Evolutionary conservation across 495 filamentous ascomycete genomes (phyloP), one percentile per base, ranked within the genome.

Genomic region (Daldinia childiae): DNA sequence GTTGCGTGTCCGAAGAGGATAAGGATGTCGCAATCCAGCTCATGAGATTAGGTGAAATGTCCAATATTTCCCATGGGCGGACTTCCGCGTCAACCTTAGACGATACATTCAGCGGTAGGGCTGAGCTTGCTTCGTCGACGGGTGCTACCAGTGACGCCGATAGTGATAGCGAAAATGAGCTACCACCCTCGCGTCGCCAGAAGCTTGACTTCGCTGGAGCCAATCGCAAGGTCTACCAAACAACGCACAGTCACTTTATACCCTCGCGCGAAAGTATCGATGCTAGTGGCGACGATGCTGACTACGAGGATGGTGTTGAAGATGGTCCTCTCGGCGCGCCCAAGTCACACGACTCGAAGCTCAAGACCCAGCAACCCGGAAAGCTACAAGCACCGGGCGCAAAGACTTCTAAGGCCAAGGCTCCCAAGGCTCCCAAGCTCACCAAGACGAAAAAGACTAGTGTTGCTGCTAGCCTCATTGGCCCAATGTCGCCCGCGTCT

Each of bases 1-100:
- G 94, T 82, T 95, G 91, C 73, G 94, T 98, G 76, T 98, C 95
- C 3, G 95, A 99, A 77, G 95, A 99, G 77, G 95, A 99, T 77
- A 95, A 98, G 76, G 96, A 99, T 80, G 95, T 97, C 73, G 95
- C 95, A 55, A 88, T 97, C 76, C 94, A 98, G 78, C 85, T 99
- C 70, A 98, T 99, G 88, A 90, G 93, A 66, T 85, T 99, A 58
- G 93, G 95, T n/a, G 93, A 96, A 75, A 89, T 92, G 70, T 93
- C 93, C 32, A 94, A 95, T 73, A 90, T 94, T 71, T 95, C 93
- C 14, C 90, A 94, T 71, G 93, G 92, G 50, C 92, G 94, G 75
- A 93, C 93, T 4, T 98, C 94, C 6, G 91, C 92, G n/a, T 97
- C 95, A 6, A 97, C 95, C 19, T 81, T 94, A 38, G 95, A 97